phyloP scores from a whole-genome alignment of 2,329 filamentous ascomycete species.

The Tolypocladium inflatum region DNA sequence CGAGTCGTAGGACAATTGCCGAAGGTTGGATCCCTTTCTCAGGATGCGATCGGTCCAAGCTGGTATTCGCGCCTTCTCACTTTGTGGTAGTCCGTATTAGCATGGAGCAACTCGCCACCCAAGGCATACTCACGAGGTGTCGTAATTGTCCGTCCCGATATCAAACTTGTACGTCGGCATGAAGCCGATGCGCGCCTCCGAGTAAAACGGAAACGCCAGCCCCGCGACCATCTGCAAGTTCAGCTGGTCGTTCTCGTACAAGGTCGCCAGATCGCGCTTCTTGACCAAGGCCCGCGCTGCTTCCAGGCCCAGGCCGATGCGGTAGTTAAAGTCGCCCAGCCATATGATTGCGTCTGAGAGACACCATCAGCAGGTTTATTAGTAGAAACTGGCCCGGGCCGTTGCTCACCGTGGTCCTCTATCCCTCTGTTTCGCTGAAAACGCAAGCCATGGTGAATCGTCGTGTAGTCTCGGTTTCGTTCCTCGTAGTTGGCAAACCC shows the following conservation, averaged over 20 bases:
- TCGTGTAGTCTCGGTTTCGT: constrained; percentile 84
- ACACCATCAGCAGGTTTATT: not conserved
- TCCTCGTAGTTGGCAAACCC: constrained; percentile 97
- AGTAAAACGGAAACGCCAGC: constrained; percentile 82
- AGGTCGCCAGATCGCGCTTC: constrained; percentile 59
- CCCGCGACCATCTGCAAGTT: constrained; percentile 96
- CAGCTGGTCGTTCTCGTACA: constrained; percentile 91
- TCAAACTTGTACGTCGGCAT: constrained; percentile 95
- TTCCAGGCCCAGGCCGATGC: constrained; percentile 77
- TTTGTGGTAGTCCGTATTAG: constrained; percentile 20
- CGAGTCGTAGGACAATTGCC: constrained; percentile 72
- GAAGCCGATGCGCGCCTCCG: constrained; percentile 80
- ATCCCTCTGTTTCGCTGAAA: constrained; percentile 90
- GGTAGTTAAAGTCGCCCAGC: constrained; percentile 98
- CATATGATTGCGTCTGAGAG: constrained; percentile 65
- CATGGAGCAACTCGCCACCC: not conserved
- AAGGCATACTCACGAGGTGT: constrained; percentile 61
- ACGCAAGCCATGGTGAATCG: constrained; percentile 74
- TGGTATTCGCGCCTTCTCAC: constrained; percentile 87
- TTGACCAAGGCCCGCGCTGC: constrained; percentile 66
- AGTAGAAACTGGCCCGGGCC: not conserved
- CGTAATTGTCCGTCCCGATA: constrained; percentile 77
- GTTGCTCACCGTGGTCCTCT: constrained; percentile 65
- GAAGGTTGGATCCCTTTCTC: constrained; percentile 73
- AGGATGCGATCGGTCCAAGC: constrained; percentile 96